Base-by-base conservation (phyloP, 345 rosid species). In the Eucalyptus marginata region DNA sequence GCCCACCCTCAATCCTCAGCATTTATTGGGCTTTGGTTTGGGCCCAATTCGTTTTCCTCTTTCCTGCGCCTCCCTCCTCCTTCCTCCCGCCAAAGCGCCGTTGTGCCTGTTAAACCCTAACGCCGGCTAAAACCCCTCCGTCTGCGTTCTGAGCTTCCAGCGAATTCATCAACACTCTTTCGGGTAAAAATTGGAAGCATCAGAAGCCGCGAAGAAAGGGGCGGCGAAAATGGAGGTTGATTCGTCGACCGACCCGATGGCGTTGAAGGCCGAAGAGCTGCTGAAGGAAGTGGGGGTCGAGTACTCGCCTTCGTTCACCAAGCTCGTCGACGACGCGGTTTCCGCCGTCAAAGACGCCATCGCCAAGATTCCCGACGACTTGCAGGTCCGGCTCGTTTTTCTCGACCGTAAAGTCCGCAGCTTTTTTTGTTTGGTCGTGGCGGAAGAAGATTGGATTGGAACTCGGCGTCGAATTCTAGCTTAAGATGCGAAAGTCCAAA, bases 231-330 rank as follows among this genome's bases (percentile, higher is more conserved):
- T 92, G 93, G 93, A 79, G 25, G 87, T 87, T 25, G 90, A 71
- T 59, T 15, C 91, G 36, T 87, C 36, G 33, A 43, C 88, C 16
- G 92, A 92, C 88, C 89, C 94, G 8, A 88, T 93, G 90, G 93
- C 92, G 87, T 89, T 89, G 86, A 95, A 93, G 90, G 90, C 93
- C 33, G 89, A 88, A 2, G 96, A 94, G 91, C 88, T 96, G 90
- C 89, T 96, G 20, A 93, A 96, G 90, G 96, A 95, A 90, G 95
- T 93, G 47, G 92, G 90, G 87, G 86, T 96, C 51, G 91, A 91
- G 10, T 86, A 89, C 89, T 89, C 96, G 3, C 91, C 94, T 79
- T 81, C 91, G 5, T 51, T 96, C 91, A 89, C 95, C 33, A 86
- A 94, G 89, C 90, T 91, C 64, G 95, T 96, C 51, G 93, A 95